Conservation (phyloP, 371 early-diverging fungal genomes). For the Actinomucor elegans region DNA sequence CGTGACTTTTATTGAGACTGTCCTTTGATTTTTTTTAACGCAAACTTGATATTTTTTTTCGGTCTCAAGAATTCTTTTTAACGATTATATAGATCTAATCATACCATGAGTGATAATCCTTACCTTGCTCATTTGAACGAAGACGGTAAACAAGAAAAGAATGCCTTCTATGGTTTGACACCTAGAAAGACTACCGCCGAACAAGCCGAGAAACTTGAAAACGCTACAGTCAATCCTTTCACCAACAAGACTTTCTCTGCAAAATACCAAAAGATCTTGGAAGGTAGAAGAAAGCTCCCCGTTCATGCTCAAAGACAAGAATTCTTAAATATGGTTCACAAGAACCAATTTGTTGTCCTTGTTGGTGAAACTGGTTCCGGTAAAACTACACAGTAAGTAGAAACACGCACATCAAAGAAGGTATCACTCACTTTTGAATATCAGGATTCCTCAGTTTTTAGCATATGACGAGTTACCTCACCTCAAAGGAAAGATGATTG, state of each 20-base stretch:
- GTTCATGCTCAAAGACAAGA: slow-evolving; percentile 60
- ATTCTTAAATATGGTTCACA: slow-evolving; percentile 59
- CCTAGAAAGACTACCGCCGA: slow-evolving; percentile 73
- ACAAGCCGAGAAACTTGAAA: slow-evolving; percentile 73
- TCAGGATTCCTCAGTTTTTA: slow-evolving; percentile 91
- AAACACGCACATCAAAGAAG: no score
- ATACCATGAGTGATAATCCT: slow-evolving; percentile 54
- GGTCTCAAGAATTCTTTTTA: no score
- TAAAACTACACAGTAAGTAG: slow-evolving; percentile 81
- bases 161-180: slow-evolving; percentile 46
- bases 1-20: no score
- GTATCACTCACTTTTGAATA: not conserved
- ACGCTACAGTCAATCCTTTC: slow-evolving; percentile 77
- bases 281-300: slow-evolving; percentile 59
- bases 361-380: slow-evolving; percentile 87
- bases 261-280: slow-evolving; percentile 71
- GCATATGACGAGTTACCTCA: slow-evolving; percentile 90
- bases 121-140: slow-evolving; percentile 61
- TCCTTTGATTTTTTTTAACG: no score
- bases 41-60: no score
- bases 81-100: not conserved
- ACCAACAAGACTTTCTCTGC: slow-evolving; percentile 77
- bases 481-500: slow-evolving; percentile 79
- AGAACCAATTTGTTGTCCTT: slow-evolving; percentile 62
- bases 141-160: slow-evolving; percentile 31